Conservation (phyloP, 2,329 filamentous ascomycete genomes). For the Pseudocercospora eumusae region DNA sequence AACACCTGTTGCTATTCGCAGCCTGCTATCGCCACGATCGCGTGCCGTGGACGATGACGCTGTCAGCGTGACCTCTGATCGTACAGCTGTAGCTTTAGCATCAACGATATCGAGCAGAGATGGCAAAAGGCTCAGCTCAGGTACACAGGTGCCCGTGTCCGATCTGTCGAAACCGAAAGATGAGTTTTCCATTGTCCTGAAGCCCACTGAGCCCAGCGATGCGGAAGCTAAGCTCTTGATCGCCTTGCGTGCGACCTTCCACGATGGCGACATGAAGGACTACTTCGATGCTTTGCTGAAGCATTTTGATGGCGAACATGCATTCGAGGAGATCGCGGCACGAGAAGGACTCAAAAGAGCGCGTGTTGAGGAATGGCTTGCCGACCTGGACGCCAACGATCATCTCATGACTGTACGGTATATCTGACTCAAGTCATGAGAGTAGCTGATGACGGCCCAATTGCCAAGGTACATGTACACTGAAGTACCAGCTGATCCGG, state of each 20-base stretch:
- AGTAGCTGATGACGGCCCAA: not conserved
- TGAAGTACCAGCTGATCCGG: no score
- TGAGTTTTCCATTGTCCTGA: conserved; percentile 23
- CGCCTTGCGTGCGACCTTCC: conserved; percentile 18
- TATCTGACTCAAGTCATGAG: conserved; percentile 14
- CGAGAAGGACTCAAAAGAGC: conserved; percentile 85
- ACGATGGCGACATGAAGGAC: conserved; percentile 60
- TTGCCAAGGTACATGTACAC: no score
- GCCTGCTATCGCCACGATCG: conserved; percentile 32
- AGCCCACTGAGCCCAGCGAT: conserved; percentile 24
- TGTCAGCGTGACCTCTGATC: conserved; percentile 32
- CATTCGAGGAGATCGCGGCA: conserved; percentile 83
- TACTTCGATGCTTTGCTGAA: conserved; percentile 74
- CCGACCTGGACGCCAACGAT: conserved; percentile 69
- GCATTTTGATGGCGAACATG: conserved; percentile 83
- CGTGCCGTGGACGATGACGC: conserved; percentile 33
- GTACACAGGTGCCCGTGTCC: conserved; percentile 11
- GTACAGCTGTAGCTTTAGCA: conserved; percentile 28
- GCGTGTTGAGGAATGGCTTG: conserved; percentile 54
- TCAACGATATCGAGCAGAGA: conserved; percentile 15
- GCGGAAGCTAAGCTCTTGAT: conserved; percentile 26
- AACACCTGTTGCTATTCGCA: conserved; percentile 20
- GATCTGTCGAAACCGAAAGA: conserved; percentile 1
- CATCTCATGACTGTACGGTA: conserved; percentile 49
- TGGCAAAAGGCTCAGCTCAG: conserved; percentile 19